Evolutionary conservation across 2,329 filamentous ascomycete species (phyloP), one percentile per base, ranked within the genome.

Genomic region (Epichloe hybrida): DNA sequence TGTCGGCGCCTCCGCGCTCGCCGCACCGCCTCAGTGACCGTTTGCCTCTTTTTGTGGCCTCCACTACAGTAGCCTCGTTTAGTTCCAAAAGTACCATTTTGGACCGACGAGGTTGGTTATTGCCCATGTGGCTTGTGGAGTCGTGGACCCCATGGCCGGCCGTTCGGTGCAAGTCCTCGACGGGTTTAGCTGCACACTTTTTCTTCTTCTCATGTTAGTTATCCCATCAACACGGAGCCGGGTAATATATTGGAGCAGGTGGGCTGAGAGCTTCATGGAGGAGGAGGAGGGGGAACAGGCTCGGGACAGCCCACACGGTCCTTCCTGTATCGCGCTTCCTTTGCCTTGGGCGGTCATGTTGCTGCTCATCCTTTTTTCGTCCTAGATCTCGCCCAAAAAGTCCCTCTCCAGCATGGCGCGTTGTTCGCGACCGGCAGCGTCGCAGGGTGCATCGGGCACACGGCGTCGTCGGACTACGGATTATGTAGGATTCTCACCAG

Each of bases 381-480:
- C 27, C 27, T 9, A 31, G 27, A 31, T 9, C 3, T 17, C 9
- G 17, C 15, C 20, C 8, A 41, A 41, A 35, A 41, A 20, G n/a
- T 35, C 46, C 39, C 39, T 41, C 39, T 23, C 9, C 34, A 21
- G 17, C 31, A 21, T 46, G 31, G 4, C 8, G 4, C 8, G 56
- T 52, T 52, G 50, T 43, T 43, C 41, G 51, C 43, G 27, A 56
- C 54, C 55, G 60, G 63, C 55, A 59, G 55, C 55, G 60, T 62
- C 55, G 62, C 62, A 61, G 52, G 52, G 52, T 58, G 56, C 53
- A 65, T 57, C 63, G 63, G 57, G 41, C 46, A 39, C 37, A 41
- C 37, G 6, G 38, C 37, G 64, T 66, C 5, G 20, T 17, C 17
- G 17, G 1, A 17, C 17, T 17, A 17, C 17, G 17, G 17, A 17